Evolutionary conservation across 306 rosid species (phyloP).

Genomic region (Cajanus cajan): DNA sequence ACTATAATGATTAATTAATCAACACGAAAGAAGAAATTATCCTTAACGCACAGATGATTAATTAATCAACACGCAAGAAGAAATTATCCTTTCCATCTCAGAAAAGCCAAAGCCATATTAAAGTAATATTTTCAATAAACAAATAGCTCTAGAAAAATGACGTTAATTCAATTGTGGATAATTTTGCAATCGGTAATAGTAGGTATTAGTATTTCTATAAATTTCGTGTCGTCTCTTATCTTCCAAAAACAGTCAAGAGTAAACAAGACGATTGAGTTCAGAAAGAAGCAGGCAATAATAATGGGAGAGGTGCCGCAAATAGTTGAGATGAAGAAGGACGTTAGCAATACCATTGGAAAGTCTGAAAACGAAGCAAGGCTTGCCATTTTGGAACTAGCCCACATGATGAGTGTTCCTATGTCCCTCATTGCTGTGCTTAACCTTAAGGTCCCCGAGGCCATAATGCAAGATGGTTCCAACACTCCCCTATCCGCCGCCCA

Average conservation of each 20-base stretch:
- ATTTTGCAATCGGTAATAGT: too few species aligned
- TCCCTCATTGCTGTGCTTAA: constrained; percentile 67
- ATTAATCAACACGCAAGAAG: too few species aligned
- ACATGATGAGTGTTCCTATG: constrained; percentile 86
- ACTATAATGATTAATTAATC: too few species aligned
- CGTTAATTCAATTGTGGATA: too few species aligned
- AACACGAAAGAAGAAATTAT: too few species aligned
- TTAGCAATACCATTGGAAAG: not conserved
- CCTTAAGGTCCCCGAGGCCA: constrained; percentile 65
- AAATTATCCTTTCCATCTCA: not conserved
- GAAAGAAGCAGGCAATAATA: not conserved
- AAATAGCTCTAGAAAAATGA: too few species aligned
- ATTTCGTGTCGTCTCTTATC: not conserved
- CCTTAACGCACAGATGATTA: too few species aligned
- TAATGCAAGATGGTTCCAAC: constrained; percentile 61
- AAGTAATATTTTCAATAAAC: too few species aligned
- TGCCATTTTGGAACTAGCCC: constrained; percentile 61
- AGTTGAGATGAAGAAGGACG: constrained; percentile 25
- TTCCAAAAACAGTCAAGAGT: not conserved
- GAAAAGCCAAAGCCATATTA: not conserved
- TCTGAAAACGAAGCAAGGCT: constrained; percentile 46
- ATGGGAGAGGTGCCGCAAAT: too few species aligned
- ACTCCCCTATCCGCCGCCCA: constrained; percentile 50
- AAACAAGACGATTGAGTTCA: not conserved
- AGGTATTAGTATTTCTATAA: too few species aligned